phyloP scores from a whole-genome alignment of 768 basidiomycete genomes.

The Suillus bovinus region DNA sequence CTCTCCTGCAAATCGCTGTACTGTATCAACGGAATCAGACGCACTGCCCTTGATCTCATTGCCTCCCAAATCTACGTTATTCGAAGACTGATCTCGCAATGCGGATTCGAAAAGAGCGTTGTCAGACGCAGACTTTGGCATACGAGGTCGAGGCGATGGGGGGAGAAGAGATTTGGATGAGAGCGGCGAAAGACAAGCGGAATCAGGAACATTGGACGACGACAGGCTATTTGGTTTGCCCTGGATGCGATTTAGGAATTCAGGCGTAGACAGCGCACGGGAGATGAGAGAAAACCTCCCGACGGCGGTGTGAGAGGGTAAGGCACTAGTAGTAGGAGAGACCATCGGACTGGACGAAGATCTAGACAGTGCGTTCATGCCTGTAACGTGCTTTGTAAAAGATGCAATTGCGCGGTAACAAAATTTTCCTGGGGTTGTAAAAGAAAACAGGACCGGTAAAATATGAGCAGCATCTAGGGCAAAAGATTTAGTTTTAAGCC shows the following conservation, averaged over 20 bases:
- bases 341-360: conserved; percentile 11
- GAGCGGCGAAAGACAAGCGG: neutral
- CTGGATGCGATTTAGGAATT: conserved; percentile 1
- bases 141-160: conserved; percentile 15
- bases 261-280: conserved; percentile 11
- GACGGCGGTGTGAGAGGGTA: neutral
- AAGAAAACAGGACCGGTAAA: conserved; percentile 71
- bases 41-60: conserved; percentile 18
- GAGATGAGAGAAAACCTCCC: conserved; percentile 10
- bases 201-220: neutral
- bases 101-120: conserved; percentile 2
- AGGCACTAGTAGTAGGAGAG: conserved; percentile 10
- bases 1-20: conserved; percentile 57
- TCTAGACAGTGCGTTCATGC: conserved; percentile 32
- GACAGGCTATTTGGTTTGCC: conserved; percentile 3
- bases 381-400: conserved; percentile 68
- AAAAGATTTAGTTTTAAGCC: conserved; percentile 18
- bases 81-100: neutral
- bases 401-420: conserved; percentile 77
- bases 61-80: conserved; percentile 21
- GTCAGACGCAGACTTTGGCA: conserved; percentile 18
- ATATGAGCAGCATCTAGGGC: conserved; percentile 67
- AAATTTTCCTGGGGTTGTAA: conserved; percentile 77
- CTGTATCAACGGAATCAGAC: conserved; percentile 15
- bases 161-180: conserved; percentile 8